Base-by-base conservation (phyloP, 129 eudicot genomes). In the Arctium minus region DNA sequence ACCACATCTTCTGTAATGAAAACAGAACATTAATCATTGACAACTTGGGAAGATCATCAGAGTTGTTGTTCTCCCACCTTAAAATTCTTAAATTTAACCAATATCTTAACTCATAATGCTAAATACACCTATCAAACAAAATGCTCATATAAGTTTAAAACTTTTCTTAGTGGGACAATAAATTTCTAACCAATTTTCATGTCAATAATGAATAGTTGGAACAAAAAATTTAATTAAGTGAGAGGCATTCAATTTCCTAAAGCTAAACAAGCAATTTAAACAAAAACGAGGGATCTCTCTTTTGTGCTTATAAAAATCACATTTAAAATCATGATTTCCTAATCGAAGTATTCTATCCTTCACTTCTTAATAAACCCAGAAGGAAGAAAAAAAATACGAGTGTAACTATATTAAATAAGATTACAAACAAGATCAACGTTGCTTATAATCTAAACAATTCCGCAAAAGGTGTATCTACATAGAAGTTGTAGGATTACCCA, bases 11-110 rank as follows among this genome's bases (percentile, higher is more conserved):
- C 76, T 48, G 83, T 46, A 71, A 8, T 44, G 27, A 70, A 38
- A 78, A n/a, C 72, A 72, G 31, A 72, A 83, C 33, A 78, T 60
- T 72, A 83, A 83, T 83, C 73, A 83, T 83, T 78, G 69, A 78
- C 68, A 60, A 60, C 68, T 60, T 60, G 68, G 68, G 68, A 60
- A 60, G 68, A 60, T 17, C 68, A 60, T n/a, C 68, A 56, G 8
- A 15, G 65, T 17, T 56, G 65, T 17, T 56, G 8, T 17, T 56
- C 65, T 56, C 65, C 65, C 65, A 56, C 8, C 68, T 60, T n/a
- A 60, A 60, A 60, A 60, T 60, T 60, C 68, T 60, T 4, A 17
- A 56, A 56, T 5, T 60, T 60, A 60, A 60, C 68, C 22, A 60
- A 60, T 60, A 60, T 60, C 22, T 56, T 33, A 17, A 60, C 67